Percentiles rank a stretch among this genome's conserved stretches.
phyloP scores from a whole-genome alignment of 202 grass and related monocot genomes.

The Musa balbisiana region DNA sequence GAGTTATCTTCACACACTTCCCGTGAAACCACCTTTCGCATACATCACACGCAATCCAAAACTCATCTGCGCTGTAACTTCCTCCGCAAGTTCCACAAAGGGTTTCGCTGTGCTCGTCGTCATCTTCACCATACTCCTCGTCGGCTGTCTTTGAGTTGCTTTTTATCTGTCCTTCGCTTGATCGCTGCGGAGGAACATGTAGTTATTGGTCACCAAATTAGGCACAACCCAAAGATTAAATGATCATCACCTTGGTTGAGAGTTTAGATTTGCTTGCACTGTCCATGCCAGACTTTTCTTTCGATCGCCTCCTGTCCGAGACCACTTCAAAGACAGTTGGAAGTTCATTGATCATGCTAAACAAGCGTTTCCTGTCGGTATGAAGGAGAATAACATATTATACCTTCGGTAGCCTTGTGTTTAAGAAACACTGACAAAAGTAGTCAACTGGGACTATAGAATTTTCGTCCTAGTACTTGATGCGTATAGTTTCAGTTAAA shows the following conservation, averaged over 20 bases:
- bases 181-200: constrained; percentile 31
- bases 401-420: neutral
- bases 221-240: constrained; percentile 1
- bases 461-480: neutral
- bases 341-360: constrained; percentile 74
- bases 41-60: constrained; percentile 78
- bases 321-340: constrained; percentile 64
- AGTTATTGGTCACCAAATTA: constrained; percentile 8
- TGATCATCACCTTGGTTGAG: constrained; percentile 41
- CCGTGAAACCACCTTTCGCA: constrained; percentile 91
- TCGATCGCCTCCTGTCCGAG: constrained; percentile 40
- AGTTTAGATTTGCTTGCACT: constrained; percentile 55
- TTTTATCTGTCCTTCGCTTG: constrained; percentile 48
- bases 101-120: constrained; percentile 71
- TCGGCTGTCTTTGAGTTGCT: constrained; percentile 25
- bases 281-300: constrained; percentile 45
- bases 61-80: constrained; percentile 55
- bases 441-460: neutral
- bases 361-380: constrained; percentile 62
- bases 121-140: constrained; percentile 41
- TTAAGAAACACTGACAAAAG: neutral
- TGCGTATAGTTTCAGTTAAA: neutral
- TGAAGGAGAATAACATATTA: constrained; percentile 12
- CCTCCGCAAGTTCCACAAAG: constrained; percentile 62
- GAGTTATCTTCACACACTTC: constrained; percentile 86